phyloP scores from a whole-genome alignment of 768 basidiomycete genomes.

The Pulveroboletus sp. region DNA sequence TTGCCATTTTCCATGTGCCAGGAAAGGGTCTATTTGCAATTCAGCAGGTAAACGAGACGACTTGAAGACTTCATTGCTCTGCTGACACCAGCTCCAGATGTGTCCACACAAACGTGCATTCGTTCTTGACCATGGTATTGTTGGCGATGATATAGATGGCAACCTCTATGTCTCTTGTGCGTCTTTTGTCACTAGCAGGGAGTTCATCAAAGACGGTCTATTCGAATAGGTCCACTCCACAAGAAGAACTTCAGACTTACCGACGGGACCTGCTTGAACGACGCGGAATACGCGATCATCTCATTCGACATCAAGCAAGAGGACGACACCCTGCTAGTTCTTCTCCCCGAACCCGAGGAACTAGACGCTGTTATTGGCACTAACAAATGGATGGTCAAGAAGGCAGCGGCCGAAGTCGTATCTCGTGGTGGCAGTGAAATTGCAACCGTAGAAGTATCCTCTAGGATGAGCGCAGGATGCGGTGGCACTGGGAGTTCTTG shows the following conservation, averaged over 20 bases:
- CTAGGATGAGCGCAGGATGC: too few species aligned
- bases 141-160: constrained; percentile 59
- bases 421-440: constrained; percentile 36
- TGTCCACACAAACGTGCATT: constrained; percentile 56
- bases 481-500: too few species aligned
- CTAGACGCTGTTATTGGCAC: constrained; percentile 63
- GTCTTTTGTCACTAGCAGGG: constrained; percentile 21
- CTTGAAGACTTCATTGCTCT: not conserved
- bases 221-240: constrained; percentile 51
- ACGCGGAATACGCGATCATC: constrained; percentile 54
- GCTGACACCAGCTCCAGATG: constrained; percentile 29
- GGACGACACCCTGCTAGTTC: constrained; percentile 41
- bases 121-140: constrained; percentile 64
- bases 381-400: constrained; percentile 58
- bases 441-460: too few species aligned
- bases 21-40: constrained; percentile 57
- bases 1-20: constrained; percentile 66
- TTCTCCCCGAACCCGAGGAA: constrained; percentile 48
- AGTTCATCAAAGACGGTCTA: not conserved
- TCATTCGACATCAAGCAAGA: constrained; percentile 55
- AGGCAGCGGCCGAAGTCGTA: constrained; percentile 43
- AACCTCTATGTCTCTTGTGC: constrained; percentile 48
- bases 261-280: constrained; percentile 56
- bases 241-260: constrained; percentile 61
- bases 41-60: constrained; percentile 51